These are phyloP conservation scores for Ascoidea rubescens DNA, from an alignment of 805 yeast species.

Conservation along the genomic window DNA sequence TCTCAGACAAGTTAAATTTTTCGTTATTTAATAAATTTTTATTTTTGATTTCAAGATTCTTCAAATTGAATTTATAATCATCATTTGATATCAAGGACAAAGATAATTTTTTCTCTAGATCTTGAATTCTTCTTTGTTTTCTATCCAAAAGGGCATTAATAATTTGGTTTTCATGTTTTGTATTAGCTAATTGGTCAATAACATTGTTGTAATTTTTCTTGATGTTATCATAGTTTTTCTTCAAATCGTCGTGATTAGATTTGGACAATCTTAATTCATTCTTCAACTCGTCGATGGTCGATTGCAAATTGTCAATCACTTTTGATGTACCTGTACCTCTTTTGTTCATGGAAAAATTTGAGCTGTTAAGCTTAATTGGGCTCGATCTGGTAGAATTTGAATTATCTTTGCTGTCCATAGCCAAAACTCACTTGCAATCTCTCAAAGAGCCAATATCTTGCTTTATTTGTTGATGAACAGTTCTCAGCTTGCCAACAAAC, in stretches of 20 bases:
- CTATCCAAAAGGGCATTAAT: constrained; percentile 52
- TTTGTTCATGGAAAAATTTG: no score
- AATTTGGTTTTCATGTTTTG: constrained; percentile 70
- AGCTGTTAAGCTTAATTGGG: no score
- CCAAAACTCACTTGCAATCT: no score
- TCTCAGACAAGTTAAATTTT: constrained; percentile 31
- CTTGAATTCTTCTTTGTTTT: constrained; percentile 54
- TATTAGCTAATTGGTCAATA: constrained; percentile 51
- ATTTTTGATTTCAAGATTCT: constrained; percentile 35
- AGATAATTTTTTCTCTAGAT: constrained; percentile 45
- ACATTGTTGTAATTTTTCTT: constrained; percentile 36
- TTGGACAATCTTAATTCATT: constrained; percentile 27
- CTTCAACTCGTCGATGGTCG: constrained; percentile 37
- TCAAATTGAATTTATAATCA: constrained; percentile 31
- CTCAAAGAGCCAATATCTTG: no score
- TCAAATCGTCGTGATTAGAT: constrained; percentile 30
- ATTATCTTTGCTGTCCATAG: no score
- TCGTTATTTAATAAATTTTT: constrained; percentile 33
- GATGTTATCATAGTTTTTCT: constrained; percentile 35
- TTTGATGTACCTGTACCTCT: constrained; percentile 6
- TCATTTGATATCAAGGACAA: constrained; percentile 34
- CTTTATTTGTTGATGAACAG: no score
- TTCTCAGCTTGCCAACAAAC: no score
- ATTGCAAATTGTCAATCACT: constrained; percentile 19
- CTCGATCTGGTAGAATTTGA: no score